Conservation (phyloP, 768 basidiomycete species). For the Lactarius evosmus region DNA sequence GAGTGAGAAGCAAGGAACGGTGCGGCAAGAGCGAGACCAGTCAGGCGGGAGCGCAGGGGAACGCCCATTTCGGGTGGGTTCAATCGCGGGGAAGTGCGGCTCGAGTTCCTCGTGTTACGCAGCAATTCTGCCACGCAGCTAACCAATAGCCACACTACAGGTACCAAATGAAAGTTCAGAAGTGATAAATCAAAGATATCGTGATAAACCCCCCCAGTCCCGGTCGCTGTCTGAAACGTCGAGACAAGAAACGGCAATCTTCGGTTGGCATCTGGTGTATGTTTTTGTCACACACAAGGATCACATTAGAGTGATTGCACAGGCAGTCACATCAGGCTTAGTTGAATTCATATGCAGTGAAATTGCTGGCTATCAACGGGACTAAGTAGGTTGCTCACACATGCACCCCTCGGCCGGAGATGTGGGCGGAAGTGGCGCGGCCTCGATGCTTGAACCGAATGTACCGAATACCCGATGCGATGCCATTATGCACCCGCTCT, state of each 20-base stretch:
- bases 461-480: neutral
- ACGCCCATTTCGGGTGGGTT: neutral
- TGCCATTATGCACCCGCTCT: neutral
- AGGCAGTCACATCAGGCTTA: neutral
- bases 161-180: neutral
- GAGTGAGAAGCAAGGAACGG: neutral
- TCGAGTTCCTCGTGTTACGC: neutral
- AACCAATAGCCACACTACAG: neutral
- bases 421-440: constrained; percentile 13
- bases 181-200: neutral
- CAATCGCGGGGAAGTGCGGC: neutral
- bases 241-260: neutral
- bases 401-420: neutral
- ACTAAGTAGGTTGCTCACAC: neutral
- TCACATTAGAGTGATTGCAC: neutral
- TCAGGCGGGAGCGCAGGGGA: neutral
- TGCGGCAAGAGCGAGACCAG: neutral
- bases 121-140: constrained; percentile 4
- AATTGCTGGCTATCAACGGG: neutral
- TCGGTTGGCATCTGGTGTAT: neutral
- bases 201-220: neutral
- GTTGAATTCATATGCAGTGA: neutral
- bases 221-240: constrained; percentile 9
- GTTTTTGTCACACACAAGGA: constrained; percentile 2
- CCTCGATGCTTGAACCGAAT: neutral